Evolutionary conservation across 805 yeast genomes (phyloP).

Genomic region (Myxozyma lipomycoides): DNA sequence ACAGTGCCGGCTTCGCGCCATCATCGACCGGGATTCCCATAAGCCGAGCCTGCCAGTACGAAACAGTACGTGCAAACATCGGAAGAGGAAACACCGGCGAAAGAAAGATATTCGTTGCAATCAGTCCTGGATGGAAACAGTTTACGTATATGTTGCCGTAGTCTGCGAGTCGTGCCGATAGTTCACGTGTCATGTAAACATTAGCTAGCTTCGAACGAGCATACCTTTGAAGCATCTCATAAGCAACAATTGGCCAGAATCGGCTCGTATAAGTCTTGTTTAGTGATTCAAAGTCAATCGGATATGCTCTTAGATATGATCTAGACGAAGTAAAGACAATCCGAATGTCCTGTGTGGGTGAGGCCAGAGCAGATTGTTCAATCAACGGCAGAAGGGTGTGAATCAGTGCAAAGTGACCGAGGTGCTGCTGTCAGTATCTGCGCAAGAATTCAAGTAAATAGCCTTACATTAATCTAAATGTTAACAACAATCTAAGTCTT

Average conservation of each 20-base stretch:
- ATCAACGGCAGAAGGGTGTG: constrained; percentile 23
- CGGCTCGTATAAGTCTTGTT: constrained; percentile 2
- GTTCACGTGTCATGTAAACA: constrained; percentile 14
- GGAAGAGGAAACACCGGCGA: constrained; percentile 19
- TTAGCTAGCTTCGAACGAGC: constrained; percentile 26
- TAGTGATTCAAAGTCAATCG: constrained; percentile 15
- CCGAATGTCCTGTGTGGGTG: constrained; percentile 16
- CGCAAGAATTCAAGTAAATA: neutral
- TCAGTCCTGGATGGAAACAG: constrained; percentile 26
- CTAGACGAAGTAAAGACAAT: constrained; percentile 19
- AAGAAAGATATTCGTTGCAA: constrained; percentile 18
- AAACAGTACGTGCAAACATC: constrained; percentile 4
- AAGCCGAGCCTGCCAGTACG: constrained; percentile 10
- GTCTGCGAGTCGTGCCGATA: constrained; percentile 8
- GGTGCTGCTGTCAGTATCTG: constrained; percentile 15
- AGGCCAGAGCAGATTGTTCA: constrained; percentile 10
- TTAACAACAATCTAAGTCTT: neutral
- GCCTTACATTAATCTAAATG: too few species aligned
- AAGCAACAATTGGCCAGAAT: constrained; percentile 6
- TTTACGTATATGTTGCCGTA: constrained; percentile 20
- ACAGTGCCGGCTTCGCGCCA: constrained; percentile 23
- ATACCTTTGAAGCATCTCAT: constrained; percentile 14
- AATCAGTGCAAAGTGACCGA: constrained; percentile 27
- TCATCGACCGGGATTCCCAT: constrained; percentile 19
- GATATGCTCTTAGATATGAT: constrained; percentile 4